Conservation (phyloP, 225 moss, liverwort and hornwort species). For the Pseudoscleropodium purum region DNA sequence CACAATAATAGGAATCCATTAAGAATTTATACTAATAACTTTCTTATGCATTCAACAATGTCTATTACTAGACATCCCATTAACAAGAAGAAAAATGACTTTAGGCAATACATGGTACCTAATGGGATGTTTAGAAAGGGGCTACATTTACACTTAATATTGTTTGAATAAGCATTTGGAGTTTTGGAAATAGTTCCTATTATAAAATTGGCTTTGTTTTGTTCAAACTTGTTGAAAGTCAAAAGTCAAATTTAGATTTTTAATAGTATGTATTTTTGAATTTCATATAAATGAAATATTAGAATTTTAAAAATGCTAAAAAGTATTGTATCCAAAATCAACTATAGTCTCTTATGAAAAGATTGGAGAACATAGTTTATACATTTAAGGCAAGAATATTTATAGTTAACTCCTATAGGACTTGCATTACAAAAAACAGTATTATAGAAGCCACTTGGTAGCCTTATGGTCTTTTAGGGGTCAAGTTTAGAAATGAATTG, state of each 20-base stretch:
- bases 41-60: background rate
- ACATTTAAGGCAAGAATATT: background rate
- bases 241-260: background rate
- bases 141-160: background rate
- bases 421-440: too few species aligned
- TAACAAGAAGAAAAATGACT: background rate
- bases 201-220: background rate
- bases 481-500: background rate
- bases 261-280: background rate
- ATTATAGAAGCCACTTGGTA: too few species aligned
- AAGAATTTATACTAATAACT: background rate
- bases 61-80: background rate
- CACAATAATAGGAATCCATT: background rate
- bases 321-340: background rate
- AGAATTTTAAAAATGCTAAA: background rate
- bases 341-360: background rate
- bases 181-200: background rate
- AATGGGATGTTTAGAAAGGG: too few species aligned
- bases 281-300: background rate
- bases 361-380: background rate
- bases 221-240: background rate
- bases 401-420: too few species aligned
- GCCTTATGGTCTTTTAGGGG: too few species aligned
- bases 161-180: background rate
- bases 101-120: background rate